Conservation (phyloP, 2,329 filamentous ascomycete species). For the Pleurostoma richardsiae region DNA sequence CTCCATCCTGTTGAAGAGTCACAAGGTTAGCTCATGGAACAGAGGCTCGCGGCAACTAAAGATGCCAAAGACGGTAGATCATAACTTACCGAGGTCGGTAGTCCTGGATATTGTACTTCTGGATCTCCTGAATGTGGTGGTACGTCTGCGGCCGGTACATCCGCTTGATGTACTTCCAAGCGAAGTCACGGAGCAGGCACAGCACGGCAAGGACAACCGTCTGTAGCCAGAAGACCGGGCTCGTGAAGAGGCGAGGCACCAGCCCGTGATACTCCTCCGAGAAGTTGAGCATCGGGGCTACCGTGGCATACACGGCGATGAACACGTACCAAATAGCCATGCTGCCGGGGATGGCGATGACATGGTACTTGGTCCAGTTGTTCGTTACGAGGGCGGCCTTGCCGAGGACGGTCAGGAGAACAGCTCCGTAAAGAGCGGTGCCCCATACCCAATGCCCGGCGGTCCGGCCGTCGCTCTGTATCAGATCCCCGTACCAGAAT, state of each 20-base stretch:
- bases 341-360: conserved; percentile 91
- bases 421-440: conserved; percentile 86
- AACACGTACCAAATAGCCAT: conserved; percentile 90
- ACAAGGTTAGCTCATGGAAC: conserved; percentile 2
- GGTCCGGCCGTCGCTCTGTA: conserved; percentile 71
- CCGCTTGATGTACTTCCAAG: conserved; percentile 95
- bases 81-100: conserved; percentile 79
- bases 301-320: conserved; percentile 78
- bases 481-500: conserved; percentile 78
- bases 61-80: not conserved
- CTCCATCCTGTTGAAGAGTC: conserved; percentile 67
- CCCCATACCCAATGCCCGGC: conserved; percentile 99
- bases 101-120: conserved; percentile 99
- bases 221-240: conserved; percentile 88
- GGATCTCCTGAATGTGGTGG: conserved; percentile 98
- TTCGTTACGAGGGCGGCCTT: conserved; percentile 94
- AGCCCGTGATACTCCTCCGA: conserved; percentile 83
- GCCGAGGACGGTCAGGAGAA: conserved; percentile 86
- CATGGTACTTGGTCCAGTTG: conserved; percentile 98
- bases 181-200: conserved; percentile 82
- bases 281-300: conserved; percentile 76
- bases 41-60: not conserved
- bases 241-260: conserved; percentile 73
- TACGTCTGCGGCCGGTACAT: conserved; percentile 97
- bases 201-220: conserved; percentile 72